Conservation (phyloP, 306 rosid species). For the Sophora flavescens region DNA sequence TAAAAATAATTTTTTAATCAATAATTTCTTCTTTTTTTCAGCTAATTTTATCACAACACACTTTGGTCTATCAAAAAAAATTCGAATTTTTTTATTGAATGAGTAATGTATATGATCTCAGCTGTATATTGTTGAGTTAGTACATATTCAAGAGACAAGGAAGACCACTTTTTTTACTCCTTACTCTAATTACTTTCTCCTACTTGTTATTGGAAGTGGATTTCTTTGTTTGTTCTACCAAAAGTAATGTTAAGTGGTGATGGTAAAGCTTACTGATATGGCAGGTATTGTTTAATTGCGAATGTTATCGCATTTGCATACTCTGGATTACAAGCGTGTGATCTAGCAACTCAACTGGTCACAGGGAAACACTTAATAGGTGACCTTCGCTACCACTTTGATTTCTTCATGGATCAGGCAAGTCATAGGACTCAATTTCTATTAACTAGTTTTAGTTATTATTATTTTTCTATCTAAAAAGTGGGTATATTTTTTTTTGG, state of each 20-base stretch:
- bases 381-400: conserved; percentile 66
- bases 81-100: background rate
- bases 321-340: conserved; percentile 75
- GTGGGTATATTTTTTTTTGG: background rate
- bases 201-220: background rate
- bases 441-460: background rate
- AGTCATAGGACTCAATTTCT: conserved; percentile 34
- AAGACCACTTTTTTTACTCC: background rate
- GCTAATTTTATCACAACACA: too few relatives aligned
- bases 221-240: background rate
- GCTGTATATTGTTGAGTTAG: background rate
- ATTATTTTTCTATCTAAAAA: background rate
- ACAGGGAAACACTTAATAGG: conserved; percentile 58
- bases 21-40: too few relatives aligned
- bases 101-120: background rate
- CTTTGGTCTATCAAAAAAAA: background rate
- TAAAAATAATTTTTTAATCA: too few relatives aligned
- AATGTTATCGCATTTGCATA: conserved; percentile 76
- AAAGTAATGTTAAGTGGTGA: background rate
- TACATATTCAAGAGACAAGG: background rate
- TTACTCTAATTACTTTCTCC: too few relatives aligned
- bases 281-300: conserved; percentile 88
- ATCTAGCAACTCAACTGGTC: conserved; percentile 57
- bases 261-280: conserved; percentile 31
- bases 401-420: conserved; percentile 92